Evolutionary conservation across 345 rosid genomes (phyloP), one percentile per base, ranked within the genome.

Genomic region (Theobroma cacao): DNA sequence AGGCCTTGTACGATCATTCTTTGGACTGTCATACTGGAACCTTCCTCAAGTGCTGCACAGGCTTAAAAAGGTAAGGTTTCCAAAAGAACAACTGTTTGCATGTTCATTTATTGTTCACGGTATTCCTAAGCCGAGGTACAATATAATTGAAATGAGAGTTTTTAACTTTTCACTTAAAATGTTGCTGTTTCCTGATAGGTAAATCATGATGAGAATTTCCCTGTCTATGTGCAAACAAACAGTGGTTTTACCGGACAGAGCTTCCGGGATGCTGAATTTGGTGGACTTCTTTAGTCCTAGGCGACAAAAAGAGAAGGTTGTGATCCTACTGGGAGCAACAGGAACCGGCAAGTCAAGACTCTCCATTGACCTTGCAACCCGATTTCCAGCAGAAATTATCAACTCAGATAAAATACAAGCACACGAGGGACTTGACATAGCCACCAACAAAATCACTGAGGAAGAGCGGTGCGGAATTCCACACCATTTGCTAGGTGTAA

Each of bases 321-420:
- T 94, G 66, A 80, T 91, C 73, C 64, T 91, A 63, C 66, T 92
- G 88, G 98, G 98, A 34, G 92, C 91, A 8, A 95, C 98, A 0
- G 98, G 98, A 22, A 79, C 93, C 0, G 97, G 98, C 22, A 95
- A 95, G 72, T 93, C 98, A 13, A 84, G 90, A 1, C 95, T 95
- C 48, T 95, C 98, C 8, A 66, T 93, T 10, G 97, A 92, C 76
- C 84, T 95, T 0, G 98, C 98, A 1, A 82, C 86, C 60, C 89
- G 80, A 59, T 89, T 90, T 72, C 89, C 90, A 0, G 90, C 88
- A 0, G 98, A 95, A 76, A 86, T 95, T 71, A 87, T 93, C 34
- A 95, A 93, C 40, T 90, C 98, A 0, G 98, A 95, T 59, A 95
- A 95, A 74, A 88, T 92, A 79, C 98, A 95, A 75, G 66, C 82